phyloP scores from a whole-genome alignment of 129 eudicot genomes.

The Pulicaria dysenterica region DNA sequence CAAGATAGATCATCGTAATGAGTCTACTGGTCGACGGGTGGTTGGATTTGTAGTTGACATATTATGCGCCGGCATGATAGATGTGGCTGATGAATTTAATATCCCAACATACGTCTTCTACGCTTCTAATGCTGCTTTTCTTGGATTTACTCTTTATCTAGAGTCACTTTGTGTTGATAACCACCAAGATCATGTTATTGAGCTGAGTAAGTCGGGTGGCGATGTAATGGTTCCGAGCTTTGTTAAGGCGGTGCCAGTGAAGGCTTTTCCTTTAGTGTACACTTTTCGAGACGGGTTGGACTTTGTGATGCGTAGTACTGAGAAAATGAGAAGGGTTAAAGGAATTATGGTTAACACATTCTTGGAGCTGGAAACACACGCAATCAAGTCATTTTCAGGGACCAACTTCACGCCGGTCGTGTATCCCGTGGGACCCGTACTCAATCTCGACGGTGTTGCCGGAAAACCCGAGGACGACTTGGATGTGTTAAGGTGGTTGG shows the following conservation, averaged over 20 bases:
- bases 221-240: conserved; percentile 25
- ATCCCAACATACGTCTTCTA: conserved; percentile 34
- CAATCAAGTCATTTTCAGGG: conserved; percentile 23
- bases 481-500: conserved; percentile 35
- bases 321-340: conserved; percentile 23
- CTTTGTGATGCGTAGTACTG: conserved; percentile 3
- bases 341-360: conserved; percentile 43
- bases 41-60: conserved; percentile 36
- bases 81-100: conserved; percentile 40
- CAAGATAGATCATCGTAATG: not conserved
- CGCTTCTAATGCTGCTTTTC: conserved; percentile 38
- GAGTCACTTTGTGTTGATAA: conserved; percentile 8
- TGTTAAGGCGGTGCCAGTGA: conserved; percentile 29
- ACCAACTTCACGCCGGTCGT: conserved; percentile 26
- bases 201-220: conserved; percentile 17
- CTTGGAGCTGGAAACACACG: conserved; percentile 39
- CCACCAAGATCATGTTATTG: conserved; percentile 7
- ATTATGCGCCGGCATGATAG: conserved; percentile 40
- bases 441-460: conserved; percentile 22
- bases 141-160: conserved; percentile 24
- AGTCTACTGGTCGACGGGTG: not conserved
- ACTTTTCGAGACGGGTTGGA: conserved; percentile 8
- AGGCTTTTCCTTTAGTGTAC: conserved; percentile 21
- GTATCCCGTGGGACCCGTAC: conserved; percentile 46
- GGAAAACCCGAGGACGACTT: not conserved